Conservation (phyloP, 345 rosid species). For the Erysimum cheiranthoides region DNA sequence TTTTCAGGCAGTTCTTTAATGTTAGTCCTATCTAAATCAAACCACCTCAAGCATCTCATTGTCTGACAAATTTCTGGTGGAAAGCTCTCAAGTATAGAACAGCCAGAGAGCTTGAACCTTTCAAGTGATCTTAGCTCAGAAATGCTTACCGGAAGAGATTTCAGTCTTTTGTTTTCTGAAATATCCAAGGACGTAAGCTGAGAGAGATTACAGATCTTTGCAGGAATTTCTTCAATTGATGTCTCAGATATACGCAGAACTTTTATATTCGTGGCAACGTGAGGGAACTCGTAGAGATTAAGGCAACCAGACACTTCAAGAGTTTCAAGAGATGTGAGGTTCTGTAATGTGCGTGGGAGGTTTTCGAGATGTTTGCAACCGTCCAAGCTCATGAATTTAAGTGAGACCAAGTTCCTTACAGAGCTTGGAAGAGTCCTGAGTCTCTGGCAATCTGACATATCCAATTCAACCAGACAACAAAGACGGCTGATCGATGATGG, state of each 20-base stretch:
- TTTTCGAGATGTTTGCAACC: constrained; percentile 43
- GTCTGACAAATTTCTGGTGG: constrained; percentile 39
- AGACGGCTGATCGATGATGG: constrained; percentile 40
- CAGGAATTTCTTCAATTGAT: constrained; percentile 41
- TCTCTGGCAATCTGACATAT: constrained; percentile 40
- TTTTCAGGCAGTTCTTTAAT: constrained; percentile 43
- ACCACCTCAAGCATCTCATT: constrained; percentile 44
- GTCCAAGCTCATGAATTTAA: constrained; percentile 21
- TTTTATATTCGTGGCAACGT: constrained; percentile 6
- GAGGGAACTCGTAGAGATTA: constrained; percentile 43
- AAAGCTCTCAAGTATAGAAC: constrained; percentile 39
- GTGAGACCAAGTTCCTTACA: constrained; percentile 43
- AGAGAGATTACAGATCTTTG: constrained; percentile 35
- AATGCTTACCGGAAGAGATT: constrained; percentile 40
- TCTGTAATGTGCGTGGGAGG: constrained; percentile 42
- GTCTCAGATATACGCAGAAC: constrained; percentile 42
- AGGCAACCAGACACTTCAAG: constrained; percentile 43
- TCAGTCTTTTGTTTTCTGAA: constrained; percentile 33
- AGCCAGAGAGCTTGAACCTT: constrained; percentile 42
- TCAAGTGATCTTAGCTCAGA: constrained; percentile 43
- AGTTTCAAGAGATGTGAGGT: constrained; percentile 37
- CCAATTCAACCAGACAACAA: constrained; percentile 27
- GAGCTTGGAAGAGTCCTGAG: constrained; percentile 43
- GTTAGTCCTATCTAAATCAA: constrained; percentile 38
- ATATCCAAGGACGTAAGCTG: constrained; percentile 39